Evolutionary conservation across 2,329 filamentous ascomycete genomes (phyloP).

Genomic region (Fusarium papillatum): DNA sequence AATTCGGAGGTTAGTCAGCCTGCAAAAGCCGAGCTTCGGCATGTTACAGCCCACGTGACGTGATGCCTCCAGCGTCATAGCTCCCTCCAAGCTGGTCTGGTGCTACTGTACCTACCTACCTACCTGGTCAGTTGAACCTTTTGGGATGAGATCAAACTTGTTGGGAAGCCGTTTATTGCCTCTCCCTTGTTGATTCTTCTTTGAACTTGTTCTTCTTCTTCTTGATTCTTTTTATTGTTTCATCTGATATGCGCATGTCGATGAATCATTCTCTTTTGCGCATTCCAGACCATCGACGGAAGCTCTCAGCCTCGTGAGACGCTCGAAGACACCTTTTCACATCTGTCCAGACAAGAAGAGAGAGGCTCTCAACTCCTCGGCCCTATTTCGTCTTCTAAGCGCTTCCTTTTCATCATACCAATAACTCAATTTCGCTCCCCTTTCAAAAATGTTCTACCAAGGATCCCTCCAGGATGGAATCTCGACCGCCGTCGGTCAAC

Average conservation of each 20-base stretch:
- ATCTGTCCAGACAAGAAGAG: conserved; percentile 6
- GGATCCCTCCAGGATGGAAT: conserved; percentile 89
- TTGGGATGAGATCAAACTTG: conserved; percentile 9
- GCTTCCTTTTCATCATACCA: neutral
- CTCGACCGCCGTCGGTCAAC: conserved; percentile 77
- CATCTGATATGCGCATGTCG: neutral
- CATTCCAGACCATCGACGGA: conserved; percentile 2
- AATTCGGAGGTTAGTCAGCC: conserved; percentile 24
- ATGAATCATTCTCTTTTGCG: neutral
- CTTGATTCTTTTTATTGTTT: neutral
- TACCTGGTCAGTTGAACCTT: conserved; percentile 8
- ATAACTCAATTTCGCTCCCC: neutral
- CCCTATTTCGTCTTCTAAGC: neutral
- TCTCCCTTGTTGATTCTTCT: neutral
- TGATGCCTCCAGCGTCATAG: conserved; percentile 35
- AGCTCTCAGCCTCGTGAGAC: conserved; percentile 10
- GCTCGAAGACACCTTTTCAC: conserved; percentile 41
- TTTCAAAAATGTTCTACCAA: conserved; percentile 81
- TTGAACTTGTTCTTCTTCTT: neutral
- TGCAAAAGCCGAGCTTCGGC: neutral
- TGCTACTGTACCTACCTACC: neutral
- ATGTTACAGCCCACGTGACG: conserved; percentile 26
- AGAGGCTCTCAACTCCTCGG: neutral
- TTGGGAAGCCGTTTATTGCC: neutral
- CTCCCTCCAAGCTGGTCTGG: neutral